Conservation (phyloP, 2,329 filamentous ascomycete species). For the Hypoxylon sp. region DNA sequence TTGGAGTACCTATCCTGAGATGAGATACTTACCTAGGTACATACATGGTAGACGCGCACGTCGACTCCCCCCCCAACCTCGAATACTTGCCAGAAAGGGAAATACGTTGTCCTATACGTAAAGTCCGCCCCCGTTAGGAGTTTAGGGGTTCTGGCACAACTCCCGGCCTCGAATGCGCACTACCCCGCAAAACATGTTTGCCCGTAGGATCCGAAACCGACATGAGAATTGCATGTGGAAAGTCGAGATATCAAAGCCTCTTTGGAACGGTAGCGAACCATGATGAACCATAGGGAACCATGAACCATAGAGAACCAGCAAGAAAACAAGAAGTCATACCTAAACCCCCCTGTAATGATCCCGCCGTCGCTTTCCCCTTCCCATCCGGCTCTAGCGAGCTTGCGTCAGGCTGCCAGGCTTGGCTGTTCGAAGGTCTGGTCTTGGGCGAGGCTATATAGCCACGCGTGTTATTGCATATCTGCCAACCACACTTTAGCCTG, state of each 20-base stretch:
- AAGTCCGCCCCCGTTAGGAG: constrained; percentile 32
- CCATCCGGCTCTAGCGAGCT: neutral
- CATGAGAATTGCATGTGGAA: neutral
- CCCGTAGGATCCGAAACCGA: constrained; percentile 25
- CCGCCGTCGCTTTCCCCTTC: constrained; percentile 1
- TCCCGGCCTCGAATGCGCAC: constrained; percentile 31
- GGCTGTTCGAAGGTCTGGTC: no score
- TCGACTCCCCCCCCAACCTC: constrained; percentile 24
- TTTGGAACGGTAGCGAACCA: no score
- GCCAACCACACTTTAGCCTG: constrained; percentile 53
- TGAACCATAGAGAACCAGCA: neutral
- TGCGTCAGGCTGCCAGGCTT: constrained; percentile 40
- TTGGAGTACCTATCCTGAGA: constrained; percentile 1
- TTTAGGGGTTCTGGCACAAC: constrained; percentile 25
- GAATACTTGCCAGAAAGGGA: constrained; percentile 30
- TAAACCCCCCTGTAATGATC: neutral
- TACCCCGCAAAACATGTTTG: constrained; percentile 33
- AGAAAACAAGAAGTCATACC: no score
- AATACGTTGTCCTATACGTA: constrained; percentile 15
- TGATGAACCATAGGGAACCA: no score
- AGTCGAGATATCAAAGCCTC: no score
- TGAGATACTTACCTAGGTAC: neutral
- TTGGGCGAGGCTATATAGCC: constrained; percentile 38
- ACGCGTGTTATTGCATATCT: constrained; percentile 40
- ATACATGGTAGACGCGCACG: no score